Evolutionary conservation across 345 rosid genomes (phyloP), one percentile per base, ranked within the genome.

Genomic region (Syzygium jambos): DNA sequence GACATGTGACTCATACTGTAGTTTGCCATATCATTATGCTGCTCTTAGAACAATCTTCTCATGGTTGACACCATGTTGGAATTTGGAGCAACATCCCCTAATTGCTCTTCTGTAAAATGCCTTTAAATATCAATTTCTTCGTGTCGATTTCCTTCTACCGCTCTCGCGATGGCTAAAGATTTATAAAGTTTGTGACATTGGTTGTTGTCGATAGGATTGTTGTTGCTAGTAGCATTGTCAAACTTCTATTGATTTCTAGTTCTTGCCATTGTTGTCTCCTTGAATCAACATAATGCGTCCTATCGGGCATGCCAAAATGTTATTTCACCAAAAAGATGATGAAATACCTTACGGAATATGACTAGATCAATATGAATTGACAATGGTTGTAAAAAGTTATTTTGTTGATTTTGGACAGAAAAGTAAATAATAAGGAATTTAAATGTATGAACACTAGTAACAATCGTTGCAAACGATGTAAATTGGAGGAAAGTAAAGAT

Each of bases 241-340:
- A 0, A 30, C 21, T 63, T 63, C 15, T 63, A 29, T 63, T 29
- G 21, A 63, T 29, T 63, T 63, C 10, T 1, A 2, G 38, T 63
- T 63, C 41, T 63, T 34, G 15, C 38, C 29, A 29, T 7, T 7
- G 11, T 29, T 29, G 1, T 59, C 65, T 59, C 34, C 19, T n/a
- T 0, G 19, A n/a, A 14, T 63, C 16, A 59, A 59, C 65, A 63
- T 14, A 3, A 63, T n/a, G 38, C 15, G 22, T 63, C 77, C 7
- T 7, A 63, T 15, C 2, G 0, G 3, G 10, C 0, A 0, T 15
- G 41, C 77, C 22, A 29, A 63, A 63, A 63, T n/a, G 11, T 6
- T 63, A 16, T 29, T 63, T 29, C 11, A 29, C 21, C 7, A 63
- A 63, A 6, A 29, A 29, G 21, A 63, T 63, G 77, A 63, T 63